Conservation (phyloP, 148 eudicot species). For the Fagopyrum tataricum region DNA sequence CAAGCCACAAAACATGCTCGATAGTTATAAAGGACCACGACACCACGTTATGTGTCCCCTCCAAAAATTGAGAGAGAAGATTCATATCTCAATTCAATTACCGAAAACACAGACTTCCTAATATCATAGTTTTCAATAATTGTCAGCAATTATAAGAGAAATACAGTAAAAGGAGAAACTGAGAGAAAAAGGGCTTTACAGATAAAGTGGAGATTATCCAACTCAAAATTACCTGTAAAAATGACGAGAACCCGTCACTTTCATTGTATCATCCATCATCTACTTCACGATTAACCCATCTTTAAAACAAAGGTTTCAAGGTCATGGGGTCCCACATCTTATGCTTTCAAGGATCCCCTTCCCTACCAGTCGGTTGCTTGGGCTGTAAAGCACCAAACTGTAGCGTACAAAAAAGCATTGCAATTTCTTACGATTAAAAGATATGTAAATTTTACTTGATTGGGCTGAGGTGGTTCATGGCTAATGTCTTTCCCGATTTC, state of each 20-base stretch:
- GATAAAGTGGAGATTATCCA: conserved; percentile 6
- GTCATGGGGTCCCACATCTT: neutral
- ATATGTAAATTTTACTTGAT: neutral
- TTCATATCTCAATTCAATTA: conserved; percentile 11
- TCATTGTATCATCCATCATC: conserved; percentile 28
- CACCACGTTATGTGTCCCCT: neutral
- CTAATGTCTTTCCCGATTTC: neutral
- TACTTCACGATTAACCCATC: conserved; percentile 21
- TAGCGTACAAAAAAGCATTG: neutral
- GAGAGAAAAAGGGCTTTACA: conserved; percentile 3
- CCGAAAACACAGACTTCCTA: conserved; percentile 1
- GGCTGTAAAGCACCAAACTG: conserved; percentile 2
- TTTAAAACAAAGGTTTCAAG: neutral
- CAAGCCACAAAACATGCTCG: conserved; percentile 21
- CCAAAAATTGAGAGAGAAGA: too few relatives aligned
- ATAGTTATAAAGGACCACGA: conserved; percentile 26
- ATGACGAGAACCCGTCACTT: conserved; percentile 22
- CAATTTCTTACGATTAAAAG: neutral
- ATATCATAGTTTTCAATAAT: neutral
- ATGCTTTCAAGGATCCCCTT: too few relatives aligned
- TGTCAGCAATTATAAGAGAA: neutral
- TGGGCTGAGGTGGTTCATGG: neutral
- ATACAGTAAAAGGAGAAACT: neutral
- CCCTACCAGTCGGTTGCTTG: neutral
- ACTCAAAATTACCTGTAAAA: conserved; percentile 14